Evolutionary conservation across 345 rosid genomes (phyloP), one percentile per base, ranked within the genome.

Genomic region (Eucalyptus sideroxylon): DNA sequence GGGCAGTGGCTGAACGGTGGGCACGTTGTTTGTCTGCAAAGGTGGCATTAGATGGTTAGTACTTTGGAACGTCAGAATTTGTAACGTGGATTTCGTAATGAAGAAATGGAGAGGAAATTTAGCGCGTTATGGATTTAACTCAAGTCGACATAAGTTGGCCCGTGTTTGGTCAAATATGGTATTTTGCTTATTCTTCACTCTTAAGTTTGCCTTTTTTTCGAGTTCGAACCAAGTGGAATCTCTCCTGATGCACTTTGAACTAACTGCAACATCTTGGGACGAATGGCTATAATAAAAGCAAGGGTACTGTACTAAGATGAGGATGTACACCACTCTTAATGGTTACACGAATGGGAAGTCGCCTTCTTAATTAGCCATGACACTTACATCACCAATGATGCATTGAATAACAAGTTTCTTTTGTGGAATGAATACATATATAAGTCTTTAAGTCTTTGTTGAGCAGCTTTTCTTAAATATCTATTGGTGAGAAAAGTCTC

Each of bases 21-120:
- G 0, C 3, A 6, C 3, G 4, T 1, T 50, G 4, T 6, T 15
- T 0, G 17, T 1, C 7, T 6, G 7, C 0, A 0, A 50, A 16
- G 53, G 7, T 16, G 53, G 17, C 0, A 2, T 2, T 6, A 19
- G 8, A 50, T 6, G 53, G 3, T 6, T 50, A 6, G 53, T 50
- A 0, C 53, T 50, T 16, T 2, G 7, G 19, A 50, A 0, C 0
- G 53, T 50, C 53, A 4, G 7, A 50, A 0, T 16, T 0, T 16
- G 53, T 6, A 50, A 6, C 19, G 19, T 3, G 19, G 19, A 16
- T 50, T 16, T 50, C 3, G 19, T 50, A 6, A 6, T 50, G 8
- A 50, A 50, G 21, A 50, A 50, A 6, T 0, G 0, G 53, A 16
- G 7, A 51, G 1, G 51, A 16, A 51, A 51, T 16, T 23, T 55